These are phyloP conservation scores for Arthrobotrys megalospora DNA, from an alignment of 2,329 filamentous ascomycete species.

Conservation along the genomic window DNA sequence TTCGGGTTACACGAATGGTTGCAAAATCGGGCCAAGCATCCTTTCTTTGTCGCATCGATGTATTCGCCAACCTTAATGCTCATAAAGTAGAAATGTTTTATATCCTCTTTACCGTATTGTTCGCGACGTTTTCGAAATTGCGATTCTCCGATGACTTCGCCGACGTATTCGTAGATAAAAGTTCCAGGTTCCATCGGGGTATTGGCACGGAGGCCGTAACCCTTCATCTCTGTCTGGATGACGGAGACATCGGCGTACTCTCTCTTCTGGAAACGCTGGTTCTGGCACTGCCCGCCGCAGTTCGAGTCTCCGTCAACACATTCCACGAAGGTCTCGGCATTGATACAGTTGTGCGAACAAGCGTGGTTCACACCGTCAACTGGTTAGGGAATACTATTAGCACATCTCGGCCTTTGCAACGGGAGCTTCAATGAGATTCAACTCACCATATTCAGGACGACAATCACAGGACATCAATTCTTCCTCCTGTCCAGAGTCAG, in stretches of 20 bases:
- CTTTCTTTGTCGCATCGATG: constrained; percentile 96
- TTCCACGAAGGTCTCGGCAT: constrained; percentile 97
- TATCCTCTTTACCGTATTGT: constrained; percentile 94
- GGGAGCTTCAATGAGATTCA: constrained; percentile 43
- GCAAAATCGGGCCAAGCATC: constrained; percentile 96
- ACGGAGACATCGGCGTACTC: constrained; percentile 93
- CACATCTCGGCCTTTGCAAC: constrained; percentile 65
- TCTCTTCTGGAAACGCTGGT: constrained; percentile 92
- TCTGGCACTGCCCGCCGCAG: constrained; percentile 89
- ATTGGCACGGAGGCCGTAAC: constrained; percentile 90
- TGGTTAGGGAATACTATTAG: constrained; percentile 65
- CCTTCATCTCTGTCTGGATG: constrained; percentile 98
- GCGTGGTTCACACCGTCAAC: constrained; percentile 80
- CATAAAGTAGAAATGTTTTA: constrained; percentile 99
- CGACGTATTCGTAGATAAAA: constrained; percentile 98
- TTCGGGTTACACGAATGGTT: constrained; percentile 99
- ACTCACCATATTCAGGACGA: constrained; percentile 91
- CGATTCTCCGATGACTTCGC: constrained; percentile 95
- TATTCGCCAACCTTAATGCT: constrained; percentile 96
- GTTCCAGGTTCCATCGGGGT: constrained; percentile 82
- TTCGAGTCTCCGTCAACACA: constrained; percentile 86
- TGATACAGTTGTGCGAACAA: constrained; percentile 98
- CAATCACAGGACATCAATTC: constrained; percentile 87
- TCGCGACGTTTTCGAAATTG: constrained; percentile 91
- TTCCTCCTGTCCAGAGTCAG: constrained; percentile 88